These are phyloP conservation scores for Entamoeba invadens DNA, from an alignment of 208 protist genomes.

Conservation along the genomic window DNA sequence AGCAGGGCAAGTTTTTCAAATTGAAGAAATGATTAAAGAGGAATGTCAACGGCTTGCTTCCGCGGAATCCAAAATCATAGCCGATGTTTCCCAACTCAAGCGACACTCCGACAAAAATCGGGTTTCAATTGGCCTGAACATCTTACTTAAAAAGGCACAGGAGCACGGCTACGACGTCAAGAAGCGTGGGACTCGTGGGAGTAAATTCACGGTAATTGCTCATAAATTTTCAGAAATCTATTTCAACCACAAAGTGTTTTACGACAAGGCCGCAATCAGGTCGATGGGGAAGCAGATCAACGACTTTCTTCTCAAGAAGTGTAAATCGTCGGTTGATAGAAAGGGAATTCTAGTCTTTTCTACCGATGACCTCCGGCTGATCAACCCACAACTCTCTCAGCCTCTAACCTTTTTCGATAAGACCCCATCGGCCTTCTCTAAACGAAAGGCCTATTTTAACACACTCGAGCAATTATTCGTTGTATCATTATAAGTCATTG, in stretches of 20 bases:
- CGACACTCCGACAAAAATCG: not conserved
- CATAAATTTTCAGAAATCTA: not conserved
- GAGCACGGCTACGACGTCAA: not conserved
- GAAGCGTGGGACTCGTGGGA: not conserved
- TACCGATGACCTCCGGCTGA: not conserved
- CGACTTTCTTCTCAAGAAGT: not conserved
- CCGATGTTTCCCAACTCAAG: not conserved
- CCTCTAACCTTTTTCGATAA: not conserved
- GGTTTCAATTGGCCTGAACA: not conserved
- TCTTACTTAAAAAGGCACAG: not conserved
- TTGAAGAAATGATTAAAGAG: not conserved
- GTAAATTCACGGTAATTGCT: not conserved
- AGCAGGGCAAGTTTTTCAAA: not conserved
- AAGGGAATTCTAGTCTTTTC: not conserved
- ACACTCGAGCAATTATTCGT: not conserved
- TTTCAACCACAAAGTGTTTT: not conserved
- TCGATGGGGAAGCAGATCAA: not conserved
- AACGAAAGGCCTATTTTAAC: not conserved
- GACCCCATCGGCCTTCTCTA: not conserved
- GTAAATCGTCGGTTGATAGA: not conserved
- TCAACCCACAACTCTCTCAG: not conserved
- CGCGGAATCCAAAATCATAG: not conserved
- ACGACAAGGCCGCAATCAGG: not conserved
- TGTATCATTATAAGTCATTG: not conserved
- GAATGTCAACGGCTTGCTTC: not conserved